Evolutionary conservation across 495 filamentous ascomycete species (phyloP).

Genomic region (Talaromyces adpressus): DNA sequence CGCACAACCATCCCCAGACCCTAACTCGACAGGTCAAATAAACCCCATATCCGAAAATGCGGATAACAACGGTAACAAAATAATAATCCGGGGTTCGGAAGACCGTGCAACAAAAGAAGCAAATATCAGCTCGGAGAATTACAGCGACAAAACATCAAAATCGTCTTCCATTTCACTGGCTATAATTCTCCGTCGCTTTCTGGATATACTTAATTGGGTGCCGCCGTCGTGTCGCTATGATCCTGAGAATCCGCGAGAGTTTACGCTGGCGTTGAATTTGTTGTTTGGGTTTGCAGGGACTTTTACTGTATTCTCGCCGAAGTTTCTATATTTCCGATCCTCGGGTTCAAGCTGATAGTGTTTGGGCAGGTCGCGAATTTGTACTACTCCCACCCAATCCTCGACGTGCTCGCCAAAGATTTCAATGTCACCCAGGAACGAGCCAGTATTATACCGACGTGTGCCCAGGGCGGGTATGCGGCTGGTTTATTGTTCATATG

Average conservation of each 20-base stretch:
- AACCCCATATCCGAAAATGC: background rate
- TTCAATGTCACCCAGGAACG: constrained; percentile 54
- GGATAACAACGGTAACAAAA: background rate
- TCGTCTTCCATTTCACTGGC: background rate
- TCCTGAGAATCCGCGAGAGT: constrained; percentile 45
- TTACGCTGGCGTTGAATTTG: constrained; percentile 52
- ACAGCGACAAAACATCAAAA: background rate
- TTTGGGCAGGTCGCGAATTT: constrained; percentile 57
- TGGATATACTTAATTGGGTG: constrained; percentile 38
- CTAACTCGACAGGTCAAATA: background rate
- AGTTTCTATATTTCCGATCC: too few relatives aligned
- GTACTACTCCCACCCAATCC: constrained; percentile 65
- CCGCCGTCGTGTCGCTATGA: constrained; percentile 52
- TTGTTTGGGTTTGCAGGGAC: constrained; percentile 48
- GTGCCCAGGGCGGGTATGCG: constrained; percentile 78
- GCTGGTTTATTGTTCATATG: constrained; percentile 67
- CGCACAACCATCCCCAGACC: background rate
- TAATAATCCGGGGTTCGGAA: background rate
- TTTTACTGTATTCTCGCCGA: constrained; percentile 21
- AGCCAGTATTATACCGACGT: constrained; percentile 60
- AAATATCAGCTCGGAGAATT: background rate
- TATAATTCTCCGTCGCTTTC: background rate
- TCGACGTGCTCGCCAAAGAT: constrained; percentile 54
- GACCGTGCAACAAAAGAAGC: background rate
- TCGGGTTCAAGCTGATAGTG: constrained; percentile 14